Conservation (phyloP, 495 filamentous ascomycete species). For the Usnea hakonensis region DNA sequence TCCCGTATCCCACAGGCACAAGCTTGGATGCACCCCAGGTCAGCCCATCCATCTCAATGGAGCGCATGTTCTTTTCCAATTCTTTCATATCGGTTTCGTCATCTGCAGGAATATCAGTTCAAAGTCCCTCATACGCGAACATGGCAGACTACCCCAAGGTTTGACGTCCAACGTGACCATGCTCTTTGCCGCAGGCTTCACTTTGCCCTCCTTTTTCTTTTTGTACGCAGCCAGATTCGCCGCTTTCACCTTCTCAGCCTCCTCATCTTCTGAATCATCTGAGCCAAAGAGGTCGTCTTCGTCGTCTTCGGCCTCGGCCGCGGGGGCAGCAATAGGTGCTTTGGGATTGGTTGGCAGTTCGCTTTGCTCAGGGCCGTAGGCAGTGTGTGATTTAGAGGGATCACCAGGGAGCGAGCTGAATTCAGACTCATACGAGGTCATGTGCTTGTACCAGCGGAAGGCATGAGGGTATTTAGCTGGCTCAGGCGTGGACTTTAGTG, state of each 20-base stretch:
- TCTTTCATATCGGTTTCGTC: slow-evolving; percentile 86
- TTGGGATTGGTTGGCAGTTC: slow-evolving; percentile 70
- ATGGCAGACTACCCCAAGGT: slow-evolving; percentile 78
- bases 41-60: slow-evolving; percentile 87
- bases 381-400: slow-evolving; percentile 74
- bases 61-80: slow-evolving; percentile 74
- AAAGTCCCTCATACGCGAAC: not conserved
- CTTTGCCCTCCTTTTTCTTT: slow-evolving; percentile 92
- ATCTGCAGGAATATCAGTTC: slow-evolving; percentile 47
- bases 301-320: slow-evolving; percentile 60
- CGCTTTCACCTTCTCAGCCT: slow-evolving; percentile 73
- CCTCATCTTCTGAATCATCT: slow-evolving; percentile 81
- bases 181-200: slow-evolving; percentile 88
- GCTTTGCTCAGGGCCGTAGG: slow-evolving; percentile 79
- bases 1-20: slow-evolving; percentile 87
- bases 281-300: slow-evolving; percentile 84
- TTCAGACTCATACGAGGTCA: slow-evolving; percentile 79
- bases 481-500: slow-evolving; percentile 64
- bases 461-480: slow-evolving; percentile 85
- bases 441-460: slow-evolving; percentile 98
- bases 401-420: slow-evolving; percentile 89
- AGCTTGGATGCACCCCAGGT: slow-evolving; percentile 93
- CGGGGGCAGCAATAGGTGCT: slow-evolving; percentile 63
- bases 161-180: slow-evolving; percentile 94
- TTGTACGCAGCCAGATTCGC: slow-evolving; percentile 87